These are phyloP conservation scores for Termitomyces sp. DNA, from an alignment of 768 basidiomycete species.

Conservation along the genomic window DNA sequence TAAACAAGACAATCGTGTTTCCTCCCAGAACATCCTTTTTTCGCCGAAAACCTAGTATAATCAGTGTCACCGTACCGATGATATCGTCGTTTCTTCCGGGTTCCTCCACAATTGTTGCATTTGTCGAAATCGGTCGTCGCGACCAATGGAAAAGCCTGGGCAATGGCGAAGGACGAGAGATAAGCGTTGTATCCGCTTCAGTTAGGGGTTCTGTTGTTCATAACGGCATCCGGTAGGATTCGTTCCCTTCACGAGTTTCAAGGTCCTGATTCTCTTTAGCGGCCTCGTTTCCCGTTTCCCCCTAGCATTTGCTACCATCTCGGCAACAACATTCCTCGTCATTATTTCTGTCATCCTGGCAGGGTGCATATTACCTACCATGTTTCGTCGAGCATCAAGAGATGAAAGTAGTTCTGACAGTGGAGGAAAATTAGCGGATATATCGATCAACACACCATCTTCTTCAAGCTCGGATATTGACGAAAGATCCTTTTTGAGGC, in stretches of 20 bases:
- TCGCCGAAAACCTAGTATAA: slow-evolving; percentile 31
- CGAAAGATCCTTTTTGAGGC: slow-evolving; percentile 12
- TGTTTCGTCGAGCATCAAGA: slow-evolving; percentile 18
- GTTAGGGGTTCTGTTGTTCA: slow-evolving; percentile 59
- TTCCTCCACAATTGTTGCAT: slow-evolving; percentile 44
- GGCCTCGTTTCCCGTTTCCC: slow-evolving; percentile 71
- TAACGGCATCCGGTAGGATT: slow-evolving; percentile 58
- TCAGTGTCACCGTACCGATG: slow-evolving; percentile 50
- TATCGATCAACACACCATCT: not conserved
- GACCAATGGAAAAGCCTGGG: slow-evolving; percentile 73
- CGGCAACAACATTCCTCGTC: slow-evolving; percentile 39
- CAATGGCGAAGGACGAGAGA: slow-evolving; percentile 63
- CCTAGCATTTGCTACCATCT: slow-evolving; percentile 41
- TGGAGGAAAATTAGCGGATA: not conserved
- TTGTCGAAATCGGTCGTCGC: slow-evolving; percentile 64
- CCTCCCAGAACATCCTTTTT: slow-evolving; percentile 36
- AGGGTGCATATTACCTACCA: slow-evolving; percentile 45
- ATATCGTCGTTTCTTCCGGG: slow-evolving; percentile 47
- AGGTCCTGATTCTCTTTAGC: slow-evolving; percentile 27
- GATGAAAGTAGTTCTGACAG: slow-evolving; percentile 7
- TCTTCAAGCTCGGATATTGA: slow-evolving; percentile 15
- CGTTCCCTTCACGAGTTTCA: not conserved
- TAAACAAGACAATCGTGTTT: slow-evolving; percentile 52
- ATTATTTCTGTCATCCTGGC: slow-evolving; percentile 41
- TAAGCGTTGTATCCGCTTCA: slow-evolving; percentile 59